phyloP scores from a whole-genome alignment of 306 rosid species.

The Begonia fuchsioides region DNA sequence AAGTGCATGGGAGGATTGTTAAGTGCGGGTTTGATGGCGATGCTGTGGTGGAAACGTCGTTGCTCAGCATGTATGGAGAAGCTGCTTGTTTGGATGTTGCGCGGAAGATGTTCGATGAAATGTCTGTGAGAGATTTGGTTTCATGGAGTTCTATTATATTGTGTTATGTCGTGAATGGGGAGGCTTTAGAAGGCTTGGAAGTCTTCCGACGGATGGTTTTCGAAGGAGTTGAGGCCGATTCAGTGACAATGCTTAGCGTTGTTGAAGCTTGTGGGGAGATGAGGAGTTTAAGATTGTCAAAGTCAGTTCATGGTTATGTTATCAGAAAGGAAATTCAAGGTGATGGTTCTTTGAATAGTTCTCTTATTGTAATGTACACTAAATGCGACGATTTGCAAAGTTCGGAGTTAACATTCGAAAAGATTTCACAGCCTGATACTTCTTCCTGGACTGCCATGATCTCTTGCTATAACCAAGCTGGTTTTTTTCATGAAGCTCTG shows the following conservation, averaged over 20 bases:
- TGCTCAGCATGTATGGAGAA: slow-evolving; percentile 58
- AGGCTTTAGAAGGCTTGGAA: slow-evolving; percentile 38
- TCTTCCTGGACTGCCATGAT: slow-evolving; percentile 71
- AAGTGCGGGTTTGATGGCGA: slow-evolving; percentile 43
- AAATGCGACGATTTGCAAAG: slow-evolving; percentile 41
- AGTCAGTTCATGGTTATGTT: slow-evolving; percentile 55
- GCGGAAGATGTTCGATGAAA: slow-evolving; percentile 50
- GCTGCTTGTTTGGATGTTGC: slow-evolving; percentile 35
- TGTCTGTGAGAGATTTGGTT: slow-evolving; percentile 53
- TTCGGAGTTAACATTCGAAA: slow-evolving; percentile 31
- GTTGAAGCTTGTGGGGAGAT: slow-evolving; percentile 69
- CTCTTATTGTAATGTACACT: slow-evolving; percentile 54
- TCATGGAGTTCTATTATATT: slow-evolving; percentile 58
- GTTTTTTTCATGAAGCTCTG: slow-evolving; percentile 33
- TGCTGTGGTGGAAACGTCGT: slow-evolving; percentile 50
- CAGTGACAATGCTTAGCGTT: slow-evolving; percentile 40
- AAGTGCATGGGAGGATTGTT: slow-evolving; percentile 55
- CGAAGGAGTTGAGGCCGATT: slow-evolving; percentile 44
- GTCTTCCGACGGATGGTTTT: slow-evolving; percentile 45
- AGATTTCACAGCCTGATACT: slow-evolving; percentile 17
- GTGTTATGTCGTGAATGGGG: slow-evolving; percentile 49
- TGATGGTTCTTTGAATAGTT: slow-evolving; percentile 32
- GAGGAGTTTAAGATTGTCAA: slow-evolving; percentile 34
- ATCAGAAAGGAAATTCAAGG: slow-evolving; percentile 29
- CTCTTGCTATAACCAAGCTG: slow-evolving; percentile 46